Evolutionary conservation across 2,329 filamentous ascomycete genomes (phyloP).

Genomic region (Diaporthe ampelina): DNA sequence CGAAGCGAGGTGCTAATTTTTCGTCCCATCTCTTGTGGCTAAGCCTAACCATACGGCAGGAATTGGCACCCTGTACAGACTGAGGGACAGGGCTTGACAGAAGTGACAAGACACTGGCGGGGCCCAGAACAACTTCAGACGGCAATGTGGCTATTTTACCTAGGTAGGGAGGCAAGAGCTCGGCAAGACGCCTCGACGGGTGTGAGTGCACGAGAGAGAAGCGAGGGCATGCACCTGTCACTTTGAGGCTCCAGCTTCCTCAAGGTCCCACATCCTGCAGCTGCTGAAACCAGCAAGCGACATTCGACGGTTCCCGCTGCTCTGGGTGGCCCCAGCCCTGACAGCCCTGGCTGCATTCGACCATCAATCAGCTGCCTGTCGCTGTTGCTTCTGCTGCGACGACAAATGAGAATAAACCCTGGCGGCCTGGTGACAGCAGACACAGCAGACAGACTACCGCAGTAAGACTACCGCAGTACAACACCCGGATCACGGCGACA

Average conservation of each 20-base stretch:
- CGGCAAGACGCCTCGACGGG: not conserved
- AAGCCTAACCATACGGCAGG: not conserved
- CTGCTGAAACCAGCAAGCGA: constrained; percentile 36
- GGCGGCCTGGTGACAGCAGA: not conserved
- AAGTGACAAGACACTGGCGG: not conserved
- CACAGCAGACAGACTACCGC: no score
- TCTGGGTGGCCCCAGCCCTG: constrained; percentile 28
- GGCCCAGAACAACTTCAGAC: not conserved
- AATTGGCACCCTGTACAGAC: not conserved
- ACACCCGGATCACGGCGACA: not conserved
- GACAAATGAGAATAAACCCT: no score
- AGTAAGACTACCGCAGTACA: no score
- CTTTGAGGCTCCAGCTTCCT: constrained; percentile 20
- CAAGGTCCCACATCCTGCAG: constrained; percentile 29
- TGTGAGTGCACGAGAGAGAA: no score
- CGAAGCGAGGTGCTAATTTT: constrained; percentile 31
- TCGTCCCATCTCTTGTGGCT: constrained; percentile 23
- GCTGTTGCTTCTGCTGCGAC: not conserved
- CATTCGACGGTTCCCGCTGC: constrained; percentile 35
- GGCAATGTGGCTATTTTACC: no score
- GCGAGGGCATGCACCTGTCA: constrained; percentile 14
- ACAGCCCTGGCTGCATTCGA: constrained; percentile 14
- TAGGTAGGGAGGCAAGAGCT: not conserved
- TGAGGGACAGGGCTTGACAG: not conserved
- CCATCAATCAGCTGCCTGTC: not conserved